Evolutionary conservation across 1,139 yeast genomes (phyloP), one percentile per base, ranked within the genome.

Genomic region (Zhuliangozyma parablackwelliae): DNA sequence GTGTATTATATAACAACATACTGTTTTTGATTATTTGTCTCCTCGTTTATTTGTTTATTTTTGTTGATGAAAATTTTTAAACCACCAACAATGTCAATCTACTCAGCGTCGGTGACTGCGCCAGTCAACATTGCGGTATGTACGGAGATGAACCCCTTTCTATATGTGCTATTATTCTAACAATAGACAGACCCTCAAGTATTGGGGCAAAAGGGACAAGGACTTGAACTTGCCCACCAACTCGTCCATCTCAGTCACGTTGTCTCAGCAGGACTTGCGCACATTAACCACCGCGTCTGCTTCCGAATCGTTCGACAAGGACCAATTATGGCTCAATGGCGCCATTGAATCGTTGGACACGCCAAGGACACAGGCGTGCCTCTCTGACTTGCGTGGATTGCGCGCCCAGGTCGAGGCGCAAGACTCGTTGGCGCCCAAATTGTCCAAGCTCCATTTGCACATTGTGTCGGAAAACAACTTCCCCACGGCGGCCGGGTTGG

Each of bases 401-500:
- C 80, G 98, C 59, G 48, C 54, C 21, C 65, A 69, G 43, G 51
- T 83, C 36, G 90, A 84, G 57, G 47, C 49, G 1, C 37, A 56
- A 7, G 78, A 84, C 51, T 35, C 69, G 0, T 44, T 63, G 1
- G 63, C 82, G 44, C 83, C 88, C 20, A 74, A 75, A 49, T 63
- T 92, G 47, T 75, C 95, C 30, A 51, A 68, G 24, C 80, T 74
- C 74, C 72, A 75, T 40, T 69, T 92, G 42, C 90, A 83, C 54
- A 85, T 92, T 50, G 95, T 87, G 6, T 82, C 95, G 16, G 96
- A 88, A 58, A 92, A 92, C 69, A 94, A 94, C 65, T 92, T 92
- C 73, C 99, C 99, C 35, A 92, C 98, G 21, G 98, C 98, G 29
- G 98, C 98, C 11, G 98, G 98, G 3, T 75, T 92, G 48, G 98